A percentile compares a stretch with the other conserved stretches of the same genome.
These are phyloP conservation scores for Datisca glomerata DNA, from an alignment of 306 rosid species.

Conservation along the genomic window DNA sequence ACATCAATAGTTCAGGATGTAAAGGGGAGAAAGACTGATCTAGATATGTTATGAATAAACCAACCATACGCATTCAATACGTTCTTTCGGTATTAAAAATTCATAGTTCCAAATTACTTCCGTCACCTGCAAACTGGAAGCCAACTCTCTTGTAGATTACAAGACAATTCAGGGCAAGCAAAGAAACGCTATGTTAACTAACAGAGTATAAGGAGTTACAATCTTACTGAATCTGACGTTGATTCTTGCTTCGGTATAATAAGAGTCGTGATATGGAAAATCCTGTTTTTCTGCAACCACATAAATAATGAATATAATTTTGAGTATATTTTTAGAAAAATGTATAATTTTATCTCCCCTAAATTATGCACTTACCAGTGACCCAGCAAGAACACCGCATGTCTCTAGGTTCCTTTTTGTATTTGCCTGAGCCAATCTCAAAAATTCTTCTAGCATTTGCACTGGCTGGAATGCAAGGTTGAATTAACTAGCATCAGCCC, in stretches of 20 bases:
- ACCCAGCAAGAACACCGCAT: conserved; percentile 93
- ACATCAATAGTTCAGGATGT: background rate
- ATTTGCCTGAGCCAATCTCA: conserved; percentile 76
- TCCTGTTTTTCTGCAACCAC: conserved; percentile 83
- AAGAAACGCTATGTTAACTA: conserved; percentile 6
- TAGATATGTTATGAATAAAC: too few species aligned
- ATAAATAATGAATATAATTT: too few species aligned
- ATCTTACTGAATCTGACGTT: conserved; percentile 90
- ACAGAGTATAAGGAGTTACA: conserved; percentile 6
- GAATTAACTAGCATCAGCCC: conserved; percentile 12
- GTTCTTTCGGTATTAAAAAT: too few species aligned
- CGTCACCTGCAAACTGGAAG: too few species aligned
- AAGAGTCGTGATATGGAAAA: conserved; percentile 83
- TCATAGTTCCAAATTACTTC: too few species aligned
- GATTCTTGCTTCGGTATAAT: conserved; percentile 97
- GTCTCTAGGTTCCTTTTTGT: conserved; percentile 82
- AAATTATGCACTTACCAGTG: conserved; percentile 95
- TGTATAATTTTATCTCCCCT: too few species aligned
- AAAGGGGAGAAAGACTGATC: background rate
- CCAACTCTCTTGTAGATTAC: conserved; percentile 7
- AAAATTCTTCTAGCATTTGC: conserved; percentile 85
- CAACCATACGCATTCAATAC: too few species aligned
- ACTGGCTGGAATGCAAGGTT: conserved; percentile 54
- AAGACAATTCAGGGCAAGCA: background rate
- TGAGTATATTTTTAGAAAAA: too few species aligned